Base-by-base conservation (phyloP, 2,329 filamentous ascomycete species). In the Exophiala sp. region DNA sequence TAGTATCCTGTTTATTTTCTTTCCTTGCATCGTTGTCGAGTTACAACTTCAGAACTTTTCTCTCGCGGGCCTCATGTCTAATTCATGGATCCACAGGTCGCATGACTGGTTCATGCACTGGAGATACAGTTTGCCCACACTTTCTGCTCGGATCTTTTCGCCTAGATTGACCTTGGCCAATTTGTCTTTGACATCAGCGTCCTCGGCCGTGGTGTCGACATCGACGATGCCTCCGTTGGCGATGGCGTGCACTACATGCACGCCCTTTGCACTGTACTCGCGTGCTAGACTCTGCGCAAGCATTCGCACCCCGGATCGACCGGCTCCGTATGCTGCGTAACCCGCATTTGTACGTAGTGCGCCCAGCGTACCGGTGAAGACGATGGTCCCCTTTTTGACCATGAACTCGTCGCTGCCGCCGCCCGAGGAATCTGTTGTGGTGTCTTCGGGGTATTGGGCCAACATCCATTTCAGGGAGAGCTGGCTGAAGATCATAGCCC, bases 171-270 rank as follows among this genome's bases (percentile, higher is more conserved):
- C 75, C 50, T 78, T 74, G 1, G 72, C 73, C 62, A 67, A 69
- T 38, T 74, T 73, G 21, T 75, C 75, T 50, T 78, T 73, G 1
- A 72, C 73, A 24, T 78, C 68, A 50, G 75, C 76, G 62, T 82
- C 80, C 3, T 42, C 43, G 10, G 32, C 49, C 14, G 51, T 34
- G 9, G 44, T 5, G 29, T 59, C 52, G 18, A 51, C 41, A 36
- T 59, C 57, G 18, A 48, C 50, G 38, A 61, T 82, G 0, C 65
- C 68, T 0, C 79, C 79, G 62, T 83, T 83, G 0, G 77, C 79
- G 55, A 84, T 79, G 2, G 80, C 74, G 66, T 84, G 81, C n/a
- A 78, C 78, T 3, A 82, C 78, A 65, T 84, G 79, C 0, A 84
- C 66, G 1, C 80, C 80, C 55, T 75, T 77, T n/a, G 72, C 71